Conservation (phyloP, 169 alveolate genomes). For the Plasmodium ovale region DNA sequence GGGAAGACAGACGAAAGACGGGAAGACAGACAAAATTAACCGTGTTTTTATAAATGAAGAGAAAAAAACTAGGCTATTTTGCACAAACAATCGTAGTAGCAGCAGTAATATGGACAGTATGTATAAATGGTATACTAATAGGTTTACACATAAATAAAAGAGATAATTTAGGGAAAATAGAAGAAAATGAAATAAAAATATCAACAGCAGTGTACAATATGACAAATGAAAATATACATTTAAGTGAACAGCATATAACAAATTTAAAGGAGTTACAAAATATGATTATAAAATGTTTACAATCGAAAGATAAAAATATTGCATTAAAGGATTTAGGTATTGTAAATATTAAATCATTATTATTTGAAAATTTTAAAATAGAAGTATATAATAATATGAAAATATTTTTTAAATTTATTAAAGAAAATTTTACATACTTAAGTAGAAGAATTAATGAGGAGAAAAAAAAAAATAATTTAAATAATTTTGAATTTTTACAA, state of each 20-base stretch:
- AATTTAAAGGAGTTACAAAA: constrained; percentile 14
- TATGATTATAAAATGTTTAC: neutral
- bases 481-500: neutral
- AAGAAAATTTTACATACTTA: constrained; percentile 8
- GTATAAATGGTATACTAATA: neutral
- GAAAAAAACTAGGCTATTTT: neutral
- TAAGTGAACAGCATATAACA: constrained; percentile 7
- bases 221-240: neutral
- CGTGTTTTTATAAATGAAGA: neutral
- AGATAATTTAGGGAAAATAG: neutral
- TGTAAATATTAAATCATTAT: neutral
- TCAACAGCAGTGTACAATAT: constrained; percentile 6
- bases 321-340: constrained; percentile 10
- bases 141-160: neutral
- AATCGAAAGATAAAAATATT: neutral
- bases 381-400: constrained; percentile 10
- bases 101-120: neutral
- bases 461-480: constrained; percentile 7
- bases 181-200: neutral
- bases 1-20: neutral
- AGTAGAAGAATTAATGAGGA: neutral
- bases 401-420: constrained; percentile 21
- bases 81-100: neutral
- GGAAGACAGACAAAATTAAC: too few relatives aligned
- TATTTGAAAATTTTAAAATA: constrained; percentile 30